phyloP scores from a whole-genome alignment of 139 green algal species.

The Closterium sp. region DNA sequence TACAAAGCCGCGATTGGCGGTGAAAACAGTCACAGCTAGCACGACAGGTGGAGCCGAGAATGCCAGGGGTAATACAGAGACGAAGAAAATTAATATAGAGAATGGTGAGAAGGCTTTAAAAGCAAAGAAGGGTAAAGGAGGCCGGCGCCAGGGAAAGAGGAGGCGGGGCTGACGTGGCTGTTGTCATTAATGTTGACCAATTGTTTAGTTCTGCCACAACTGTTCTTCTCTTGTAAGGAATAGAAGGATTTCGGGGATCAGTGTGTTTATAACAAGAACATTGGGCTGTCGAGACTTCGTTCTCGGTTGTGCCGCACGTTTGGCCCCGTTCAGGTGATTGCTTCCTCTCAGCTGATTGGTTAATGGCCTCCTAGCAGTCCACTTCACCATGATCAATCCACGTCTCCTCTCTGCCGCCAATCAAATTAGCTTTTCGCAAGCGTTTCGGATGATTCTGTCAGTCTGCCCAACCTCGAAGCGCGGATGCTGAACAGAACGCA shows the following conservation, averaged over 20 bases:
- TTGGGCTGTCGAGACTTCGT: no score
- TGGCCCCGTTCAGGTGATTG: background rate
- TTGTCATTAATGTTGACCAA: no score
- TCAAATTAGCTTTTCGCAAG: background rate
- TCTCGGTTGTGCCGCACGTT: no score
- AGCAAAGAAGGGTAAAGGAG: background rate
- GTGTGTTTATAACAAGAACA: no score
- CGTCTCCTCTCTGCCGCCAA: background rate
- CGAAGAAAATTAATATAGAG: background rate
- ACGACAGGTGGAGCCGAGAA: background rate
- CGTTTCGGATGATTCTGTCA: background rate
- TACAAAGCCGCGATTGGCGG: background rate
- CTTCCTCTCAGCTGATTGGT: background rate
- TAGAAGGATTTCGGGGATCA: no score
- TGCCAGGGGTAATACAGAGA: background rate
- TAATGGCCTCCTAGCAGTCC: background rate
- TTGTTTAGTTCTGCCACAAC: no score
- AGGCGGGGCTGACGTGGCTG: background rate
- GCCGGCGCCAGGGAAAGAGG: background rate
- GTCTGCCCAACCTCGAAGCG: background rate
- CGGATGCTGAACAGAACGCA: background rate
- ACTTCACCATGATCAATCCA: background rate
- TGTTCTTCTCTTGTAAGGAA: no score
- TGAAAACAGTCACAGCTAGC: background rate
- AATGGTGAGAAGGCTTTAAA: background rate